phyloP scores from a whole-genome alignment of 441 rosid genomes.

The Pelargonium australe region DNA sequence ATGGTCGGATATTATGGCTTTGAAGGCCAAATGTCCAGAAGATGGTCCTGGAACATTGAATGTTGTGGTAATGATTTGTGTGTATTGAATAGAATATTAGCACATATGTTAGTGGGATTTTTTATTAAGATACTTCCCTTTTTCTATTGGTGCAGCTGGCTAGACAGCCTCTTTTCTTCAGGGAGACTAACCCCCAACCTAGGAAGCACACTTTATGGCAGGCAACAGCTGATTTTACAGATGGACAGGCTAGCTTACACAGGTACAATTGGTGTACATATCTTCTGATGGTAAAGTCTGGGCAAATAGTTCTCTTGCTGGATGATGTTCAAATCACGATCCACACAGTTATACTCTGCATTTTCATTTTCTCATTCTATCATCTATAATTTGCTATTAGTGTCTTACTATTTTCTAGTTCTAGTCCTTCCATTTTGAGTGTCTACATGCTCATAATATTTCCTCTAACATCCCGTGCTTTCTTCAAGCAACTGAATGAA shows the following conservation, averaged over 20 bases:
- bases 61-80: slow-evolving; percentile 36
- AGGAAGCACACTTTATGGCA: slow-evolving; percentile 67
- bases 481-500: neutral
- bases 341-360: neutral
- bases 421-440: no score
- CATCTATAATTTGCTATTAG: neutral
- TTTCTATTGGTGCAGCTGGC: slow-evolving; percentile 40
- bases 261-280: slow-evolving; percentile 35
- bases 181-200: slow-evolving; percentile 60
- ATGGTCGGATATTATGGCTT: slow-evolving; percentile 56
- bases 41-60: slow-evolving; percentile 42
- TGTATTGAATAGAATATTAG: neutral
- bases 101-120: neutral
- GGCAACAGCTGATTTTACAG: slow-evolving; percentile 55
- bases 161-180: slow-evolving; percentile 58
- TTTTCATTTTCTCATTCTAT: slow-evolving; percentile 1
- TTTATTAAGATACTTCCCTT: neutral
- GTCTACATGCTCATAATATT: neutral
- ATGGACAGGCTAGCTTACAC: slow-evolving; percentile 54
- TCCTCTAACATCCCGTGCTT: neutral
- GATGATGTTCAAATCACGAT: slow-evolving; percentile 30
- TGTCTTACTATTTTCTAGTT: neutral
- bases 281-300: neutral
- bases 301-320: neutral
- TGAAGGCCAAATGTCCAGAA: slow-evolving; percentile 38